phyloP scores from a whole-genome alignment of 345 rosid species.

The Erysimum cheiranthoides region DNA sequence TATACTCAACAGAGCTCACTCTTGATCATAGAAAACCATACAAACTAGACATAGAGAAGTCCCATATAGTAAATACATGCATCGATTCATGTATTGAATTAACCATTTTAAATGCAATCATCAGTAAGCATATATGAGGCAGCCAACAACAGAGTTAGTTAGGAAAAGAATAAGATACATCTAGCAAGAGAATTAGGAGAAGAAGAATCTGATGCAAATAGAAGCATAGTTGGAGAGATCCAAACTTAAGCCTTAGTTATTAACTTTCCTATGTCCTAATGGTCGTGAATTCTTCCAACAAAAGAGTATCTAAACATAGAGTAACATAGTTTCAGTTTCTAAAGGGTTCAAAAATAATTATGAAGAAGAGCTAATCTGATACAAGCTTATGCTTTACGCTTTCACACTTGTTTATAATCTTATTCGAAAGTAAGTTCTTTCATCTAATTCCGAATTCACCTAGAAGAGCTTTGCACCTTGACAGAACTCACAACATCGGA shows the following conservation, averaged over 20 bases:
- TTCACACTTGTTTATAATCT: neutral
- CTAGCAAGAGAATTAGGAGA: neutral
- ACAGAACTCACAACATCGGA: neutral
- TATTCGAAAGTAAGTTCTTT: neutral
- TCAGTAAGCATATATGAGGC: constrained; percentile 6
- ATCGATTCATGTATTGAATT: neutral
- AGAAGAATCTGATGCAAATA: neutral
- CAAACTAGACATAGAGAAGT: neutral
- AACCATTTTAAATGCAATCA: neutral
- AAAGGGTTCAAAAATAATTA: neutral
- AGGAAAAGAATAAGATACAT: neutral
- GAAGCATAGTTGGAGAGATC: constrained; percentile 10
- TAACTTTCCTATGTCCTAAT: neutral
- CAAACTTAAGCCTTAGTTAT: neutral
- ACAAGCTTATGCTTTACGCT: neutral
- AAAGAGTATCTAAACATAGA: constrained; percentile 22
- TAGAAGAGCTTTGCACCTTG: constrained; percentile 2
- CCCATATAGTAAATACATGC: neutral
- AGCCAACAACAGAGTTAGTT: neutral
- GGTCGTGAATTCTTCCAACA: constrained; percentile 7
- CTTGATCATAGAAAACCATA: neutral
- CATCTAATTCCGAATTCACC: neutral
- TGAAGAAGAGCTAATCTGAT: constrained; percentile 2
- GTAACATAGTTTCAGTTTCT: neutral
- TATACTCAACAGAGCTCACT: neutral